Evolutionary conservation across 352 stramenopile genomes (phyloP), one percentile per base, ranked within the genome.

Genomic region (Globisporangium spiculum): DNA sequence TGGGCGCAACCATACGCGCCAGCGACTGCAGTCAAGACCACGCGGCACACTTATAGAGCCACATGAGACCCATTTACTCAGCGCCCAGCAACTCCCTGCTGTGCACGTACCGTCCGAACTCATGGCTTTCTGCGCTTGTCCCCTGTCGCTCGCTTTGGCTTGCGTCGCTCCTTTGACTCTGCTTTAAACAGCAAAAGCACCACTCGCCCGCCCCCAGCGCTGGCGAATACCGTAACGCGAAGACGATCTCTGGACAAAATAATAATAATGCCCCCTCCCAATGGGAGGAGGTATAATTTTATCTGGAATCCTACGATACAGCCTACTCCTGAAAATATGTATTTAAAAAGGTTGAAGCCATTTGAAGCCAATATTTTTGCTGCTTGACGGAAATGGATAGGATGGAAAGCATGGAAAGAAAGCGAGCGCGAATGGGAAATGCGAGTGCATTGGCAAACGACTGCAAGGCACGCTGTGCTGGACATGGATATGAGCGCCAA

Each of bases 51-150:
- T 1, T 7, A 38, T 38, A 38, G 32, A 38, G 32, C 32, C 32
- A 12, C 32, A 38, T 32, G 30, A 32, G 30, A 32, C 30, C 30
- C 2, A 32, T 32, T 32, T 32, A 32, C 30, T 32, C 30, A 32
- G 30, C 30, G 30, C 30, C 30, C 30, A 32, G 30, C 30, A 32
- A 32, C 4, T 32, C 32, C 32, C 32, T 38, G 32, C 32, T 0
- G 32, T 27, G 3, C 18, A 80, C 80, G 24, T 66, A 93, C 84
- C 83, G 63, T 93, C 84, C 55, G 75, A 88, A 76, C 73, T 83
- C 41, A 73, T 73, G 75, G 88, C 84, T 55, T 48, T 48, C 70
- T 65, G 54, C 34, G 56, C n/a, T n/a, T 26, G 26, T 60, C 22
- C 46, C 58, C 61, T 50, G 48, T 68, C 38, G 46, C 32, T 50